Evolutionary conservation across 176 grass and related monocot genomes (phyloP).

Genomic region (Raddia distichophylla): DNA sequence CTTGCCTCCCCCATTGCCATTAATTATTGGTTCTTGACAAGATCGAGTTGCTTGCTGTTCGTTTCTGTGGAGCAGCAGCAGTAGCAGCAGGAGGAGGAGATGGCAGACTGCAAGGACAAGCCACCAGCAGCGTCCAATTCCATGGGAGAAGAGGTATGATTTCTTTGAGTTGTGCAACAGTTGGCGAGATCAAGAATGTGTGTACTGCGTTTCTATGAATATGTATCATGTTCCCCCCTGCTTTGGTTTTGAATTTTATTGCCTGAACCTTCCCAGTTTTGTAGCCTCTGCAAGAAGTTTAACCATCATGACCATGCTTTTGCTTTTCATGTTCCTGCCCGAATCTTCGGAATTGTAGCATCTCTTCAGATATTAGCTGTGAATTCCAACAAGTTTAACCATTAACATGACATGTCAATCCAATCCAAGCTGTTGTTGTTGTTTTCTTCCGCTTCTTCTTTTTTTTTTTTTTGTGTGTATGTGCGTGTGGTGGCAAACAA

Average conservation of each 20-base stretch:
- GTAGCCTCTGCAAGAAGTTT: background rate
- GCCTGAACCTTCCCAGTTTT: constrained; percentile 6
- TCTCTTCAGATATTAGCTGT: background rate
- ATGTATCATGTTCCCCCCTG: background rate
- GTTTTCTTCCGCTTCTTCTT: background rate
- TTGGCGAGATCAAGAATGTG: background rate
- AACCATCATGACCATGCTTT: no score
- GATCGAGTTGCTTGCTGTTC: background rate
- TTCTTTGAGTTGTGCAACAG: background rate
- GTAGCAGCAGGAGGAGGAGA: constrained; percentile 46
- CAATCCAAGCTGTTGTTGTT: background rate
- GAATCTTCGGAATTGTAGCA: background rate
- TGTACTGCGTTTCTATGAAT: background rate
- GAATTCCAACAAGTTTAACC: background rate
- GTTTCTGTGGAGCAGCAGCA: constrained; percentile 38
- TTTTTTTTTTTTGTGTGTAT: no score
- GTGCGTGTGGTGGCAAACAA: background rate
- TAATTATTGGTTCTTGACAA: background rate
- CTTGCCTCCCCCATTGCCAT: background rate
- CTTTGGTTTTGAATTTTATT: background rate
- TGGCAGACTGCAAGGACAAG: constrained; percentile 58
- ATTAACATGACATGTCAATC: background rate
- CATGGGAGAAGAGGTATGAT: constrained; percentile 49
- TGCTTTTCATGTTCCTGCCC: no score
- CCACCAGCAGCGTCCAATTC: constrained; percentile 3